Percentiles rank a stretch among this genome's conserved stretches.
Evolutionary conservation across 495 filamentous ascomycete genomes (phyloP).

Genomic region (Penicillium pulvis): DNA sequence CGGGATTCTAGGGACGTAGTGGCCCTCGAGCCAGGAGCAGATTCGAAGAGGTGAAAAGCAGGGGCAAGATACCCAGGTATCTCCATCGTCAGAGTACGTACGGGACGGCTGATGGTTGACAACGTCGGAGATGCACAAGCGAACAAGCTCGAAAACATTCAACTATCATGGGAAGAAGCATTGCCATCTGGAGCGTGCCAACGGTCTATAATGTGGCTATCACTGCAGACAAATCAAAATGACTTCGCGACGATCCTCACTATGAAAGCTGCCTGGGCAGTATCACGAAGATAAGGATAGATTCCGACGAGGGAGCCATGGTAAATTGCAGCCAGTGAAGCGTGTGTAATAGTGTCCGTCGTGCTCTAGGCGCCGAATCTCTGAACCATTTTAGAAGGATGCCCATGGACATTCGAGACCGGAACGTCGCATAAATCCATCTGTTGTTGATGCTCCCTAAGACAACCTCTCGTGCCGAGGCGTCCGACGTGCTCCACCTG

Average conservation of each 20-base stretch:
- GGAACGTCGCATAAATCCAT: conserved; percentile 17
- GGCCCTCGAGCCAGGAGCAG: conserved; percentile 34
- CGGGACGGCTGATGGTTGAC: conserved; percentile 37
- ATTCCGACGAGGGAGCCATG: conserved; percentile 56
- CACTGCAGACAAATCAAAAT: conserved; percentile 32
- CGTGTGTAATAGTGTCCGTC: conserved; percentile 44
- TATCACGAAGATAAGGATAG: conserved; percentile 30
- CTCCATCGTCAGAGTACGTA: conserved; percentile 43
- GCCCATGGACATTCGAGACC: conserved; percentile 26
- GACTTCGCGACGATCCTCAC: conserved; percentile 49
- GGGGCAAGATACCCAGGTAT: conserved; percentile 47
- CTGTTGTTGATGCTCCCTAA: conserved; percentile 32
- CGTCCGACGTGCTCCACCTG: conserved; percentile 40
- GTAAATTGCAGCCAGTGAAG: conserved; percentile 26
- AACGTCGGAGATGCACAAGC: conserved; percentile 22
- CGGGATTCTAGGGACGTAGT: conserved; percentile 49
- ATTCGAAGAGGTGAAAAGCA: conserved; percentile 36
- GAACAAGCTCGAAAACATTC: conserved; percentile 27
- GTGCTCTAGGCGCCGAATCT: conserved; percentile 39
- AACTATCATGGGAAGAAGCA: conserved; percentile 25
- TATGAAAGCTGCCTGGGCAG: conserved; percentile 31
- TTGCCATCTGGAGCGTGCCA: conserved; percentile 44
- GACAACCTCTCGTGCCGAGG: conserved; percentile 30
- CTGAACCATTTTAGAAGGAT: conserved; percentile 27
- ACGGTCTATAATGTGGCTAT: conserved; percentile 36